Percentiles rank a stretch among this genome's conserved stretches.
These are phyloP conservation scores for Begonia masoniana DNA, from an alignment of 306 rosid genomes.

Conservation along the genomic window DNA sequence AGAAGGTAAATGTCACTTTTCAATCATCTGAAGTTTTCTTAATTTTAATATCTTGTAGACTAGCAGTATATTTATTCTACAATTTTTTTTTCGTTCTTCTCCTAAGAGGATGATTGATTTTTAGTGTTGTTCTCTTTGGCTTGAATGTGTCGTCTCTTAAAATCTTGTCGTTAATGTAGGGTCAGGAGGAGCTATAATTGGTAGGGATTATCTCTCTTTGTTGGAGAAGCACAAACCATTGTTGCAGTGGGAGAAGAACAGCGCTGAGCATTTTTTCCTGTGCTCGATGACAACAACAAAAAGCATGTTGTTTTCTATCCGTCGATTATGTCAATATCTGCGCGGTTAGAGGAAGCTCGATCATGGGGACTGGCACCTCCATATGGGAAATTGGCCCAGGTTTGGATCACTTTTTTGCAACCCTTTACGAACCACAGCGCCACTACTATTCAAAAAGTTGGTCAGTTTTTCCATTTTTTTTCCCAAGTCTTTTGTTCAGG, in stretches of 20 bases:
- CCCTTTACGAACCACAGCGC: constrained; percentile 19
- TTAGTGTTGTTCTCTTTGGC: background rate
- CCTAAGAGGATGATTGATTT: background rate
- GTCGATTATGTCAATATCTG: constrained; percentile 58
- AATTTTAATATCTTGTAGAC: too few relatives aligned
- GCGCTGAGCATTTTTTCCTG: constrained; percentile 69
- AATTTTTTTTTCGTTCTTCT: too few relatives aligned
- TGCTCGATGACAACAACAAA: constrained; percentile 32
- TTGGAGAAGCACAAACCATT: constrained; percentile 69
- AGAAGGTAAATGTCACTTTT: constrained; percentile 29
- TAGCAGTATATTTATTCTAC: too few relatives aligned
- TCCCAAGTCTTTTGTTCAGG: too few relatives aligned
- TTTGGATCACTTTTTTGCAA: constrained; percentile 80
- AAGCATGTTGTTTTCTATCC: constrained; percentile 88
- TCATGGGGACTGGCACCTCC: constrained; percentile 84
- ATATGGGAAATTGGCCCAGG: constrained; percentile 99
- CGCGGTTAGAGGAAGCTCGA: constrained; percentile 73
- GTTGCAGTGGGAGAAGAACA: constrained; percentile 70
- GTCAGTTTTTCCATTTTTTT: too few relatives aligned
- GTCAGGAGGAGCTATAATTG: constrained; percentile 56
- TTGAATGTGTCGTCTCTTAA: background rate
- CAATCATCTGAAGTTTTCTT: too few relatives aligned
- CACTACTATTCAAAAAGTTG: too few relatives aligned
- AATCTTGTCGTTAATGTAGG: constrained; percentile 24
- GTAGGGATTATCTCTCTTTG: constrained; percentile 64